These are phyloP conservation scores for Pythium scleroteichum DNA, from an alignment of 352 stramenopile genomes.

Conservation along the genomic window DNA sequence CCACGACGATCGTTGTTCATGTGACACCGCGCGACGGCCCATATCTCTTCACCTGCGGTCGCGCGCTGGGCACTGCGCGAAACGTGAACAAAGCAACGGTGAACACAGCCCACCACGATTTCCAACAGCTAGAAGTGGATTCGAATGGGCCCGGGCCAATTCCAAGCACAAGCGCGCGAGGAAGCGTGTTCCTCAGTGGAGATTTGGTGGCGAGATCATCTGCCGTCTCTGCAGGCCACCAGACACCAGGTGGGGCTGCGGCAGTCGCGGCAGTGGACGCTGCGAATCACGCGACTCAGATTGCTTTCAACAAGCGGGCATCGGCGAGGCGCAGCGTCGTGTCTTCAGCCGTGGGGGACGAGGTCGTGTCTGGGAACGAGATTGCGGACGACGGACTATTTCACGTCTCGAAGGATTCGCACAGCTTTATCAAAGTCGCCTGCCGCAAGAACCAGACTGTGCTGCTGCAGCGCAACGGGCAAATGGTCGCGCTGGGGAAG, in stretches of 20 bases:
- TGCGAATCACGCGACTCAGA: slow-evolving; percentile 27
- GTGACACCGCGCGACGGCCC: slow-evolving; percentile 46
- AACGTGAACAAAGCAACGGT: slow-evolving; percentile 22
- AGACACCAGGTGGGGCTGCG: slow-evolving; percentile 27
- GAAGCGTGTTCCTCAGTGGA: not conserved
- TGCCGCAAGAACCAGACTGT: slow-evolving; percentile 41
- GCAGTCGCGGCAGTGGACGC: slow-evolving; percentile 34
- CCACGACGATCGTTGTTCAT: slow-evolving; percentile 40
- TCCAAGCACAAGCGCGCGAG: not conserved
- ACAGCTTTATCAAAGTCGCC: slow-evolving; percentile 43
- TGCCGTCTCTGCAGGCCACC: slow-evolving; percentile 17
- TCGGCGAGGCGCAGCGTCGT: slow-evolving; percentile 19
- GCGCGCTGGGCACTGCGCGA: slow-evolving; percentile 10
- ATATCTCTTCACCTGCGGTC: slow-evolving; percentile 41
- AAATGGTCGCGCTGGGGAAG: slow-evolving; percentile 37
- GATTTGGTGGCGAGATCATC: slow-evolving; percentile 37
- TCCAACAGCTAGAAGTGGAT: slow-evolving; percentile 39
- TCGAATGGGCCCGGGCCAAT: not conserved
- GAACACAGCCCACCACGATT: slow-evolving; percentile 35
- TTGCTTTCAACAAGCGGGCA: slow-evolving; percentile 9
- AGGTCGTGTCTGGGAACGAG: not conserved
- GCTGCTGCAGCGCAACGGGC: slow-evolving; percentile 50
- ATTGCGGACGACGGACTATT: not conserved
- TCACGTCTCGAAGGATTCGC: slow-evolving; percentile 14
- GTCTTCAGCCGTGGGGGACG: not conserved